phyloP scores from a whole-genome alignment of 768 basidiomycete species.

The Podaxis carcinomalis region DNA sequence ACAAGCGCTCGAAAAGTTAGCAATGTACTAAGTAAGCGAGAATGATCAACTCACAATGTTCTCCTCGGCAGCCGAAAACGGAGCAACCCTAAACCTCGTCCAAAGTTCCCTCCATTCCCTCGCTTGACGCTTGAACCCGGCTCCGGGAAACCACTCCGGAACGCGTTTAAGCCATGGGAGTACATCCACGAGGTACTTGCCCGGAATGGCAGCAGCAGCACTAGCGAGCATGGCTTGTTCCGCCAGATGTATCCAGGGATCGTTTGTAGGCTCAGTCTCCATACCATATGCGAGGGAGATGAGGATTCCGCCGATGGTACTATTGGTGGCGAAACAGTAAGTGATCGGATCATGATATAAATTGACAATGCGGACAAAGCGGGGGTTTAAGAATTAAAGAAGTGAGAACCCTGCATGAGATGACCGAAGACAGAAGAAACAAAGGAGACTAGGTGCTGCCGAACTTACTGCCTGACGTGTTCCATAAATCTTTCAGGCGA shows the following conservation, averaged over 20 bases:
- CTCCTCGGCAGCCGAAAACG: conserved; percentile 26
- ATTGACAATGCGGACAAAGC: background rate
- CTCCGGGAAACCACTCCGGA: conserved; percentile 58
- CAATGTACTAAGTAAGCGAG: background rate
- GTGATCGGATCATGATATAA: background rate
- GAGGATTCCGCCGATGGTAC: conserved; percentile 35
- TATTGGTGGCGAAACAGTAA: conserved; percentile 12
- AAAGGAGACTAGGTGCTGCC: background rate
- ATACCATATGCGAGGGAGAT: conserved; percentile 46
- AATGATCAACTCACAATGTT: conserved; percentile 19
- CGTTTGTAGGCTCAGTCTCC: conserved; percentile 30
- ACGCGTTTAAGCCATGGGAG: conserved; percentile 37
- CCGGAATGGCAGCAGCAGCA: conserved; percentile 32
- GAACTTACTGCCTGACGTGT: conserved; percentile 33
- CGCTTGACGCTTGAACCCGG: conserved; percentile 52
- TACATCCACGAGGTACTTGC: conserved; percentile 41
- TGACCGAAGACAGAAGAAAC: background rate
- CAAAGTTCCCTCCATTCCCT: conserved; percentile 35
- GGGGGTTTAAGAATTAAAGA: background rate
- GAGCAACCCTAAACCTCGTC: conserved; percentile 31
- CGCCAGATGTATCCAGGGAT: conserved; percentile 40
- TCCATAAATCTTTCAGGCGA: conserved; percentile 32
- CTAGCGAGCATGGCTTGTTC: conserved; percentile 32
- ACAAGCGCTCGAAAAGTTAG: background rate
- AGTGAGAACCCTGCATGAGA: background rate